These are phyloP conservation scores for Plasmopara halstedii DNA, from an alignment of 352 stramenopile species.

Conservation along the genomic window DNA sequence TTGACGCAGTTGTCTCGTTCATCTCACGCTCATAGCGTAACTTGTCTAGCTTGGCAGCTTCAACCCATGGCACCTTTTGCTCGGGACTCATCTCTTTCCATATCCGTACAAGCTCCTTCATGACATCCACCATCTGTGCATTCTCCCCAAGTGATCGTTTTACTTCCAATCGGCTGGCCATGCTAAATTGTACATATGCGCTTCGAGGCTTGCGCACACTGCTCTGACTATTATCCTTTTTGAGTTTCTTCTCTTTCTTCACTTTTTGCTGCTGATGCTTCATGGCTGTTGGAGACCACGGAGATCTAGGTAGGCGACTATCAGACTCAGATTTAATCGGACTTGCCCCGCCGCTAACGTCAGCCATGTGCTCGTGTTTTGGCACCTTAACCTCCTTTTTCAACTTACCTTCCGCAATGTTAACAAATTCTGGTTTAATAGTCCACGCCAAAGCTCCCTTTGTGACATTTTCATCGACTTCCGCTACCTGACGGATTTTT, in stretches of 20 bases:
- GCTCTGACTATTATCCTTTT: constrained; percentile 20
- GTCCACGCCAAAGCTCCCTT: constrained; percentile 45
- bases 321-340: constrained; percentile 25
- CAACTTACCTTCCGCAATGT: constrained; percentile 15
- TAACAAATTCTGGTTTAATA: constrained; percentile 41
- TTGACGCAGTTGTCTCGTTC: constrained; percentile 47
- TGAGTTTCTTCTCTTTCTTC: constrained; percentile 51
- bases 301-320: constrained; percentile 42
- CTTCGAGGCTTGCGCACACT: constrained; percentile 42
- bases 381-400: constrained; percentile 42
- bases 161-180: constrained; percentile 51
- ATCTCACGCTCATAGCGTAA: constrained; percentile 64
- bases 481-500: constrained; percentile 57
- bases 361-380: constrained; percentile 35
- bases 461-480: constrained; percentile 35
- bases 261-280: constrained; percentile 42
- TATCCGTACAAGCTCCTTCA: constrained; percentile 41
- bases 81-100: constrained; percentile 55
- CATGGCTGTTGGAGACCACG: constrained; percentile 64
- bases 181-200: constrained; percentile 64
- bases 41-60: constrained; percentile 49
- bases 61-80: constrained; percentile 47
- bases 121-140: constrained; percentile 52
- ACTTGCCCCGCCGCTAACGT: constrained; percentile 18
- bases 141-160: constrained; percentile 30